Evolutionary conservation across 352 stramenopile species (phyloP).

Genomic region (Globisporangium polare): DNA sequence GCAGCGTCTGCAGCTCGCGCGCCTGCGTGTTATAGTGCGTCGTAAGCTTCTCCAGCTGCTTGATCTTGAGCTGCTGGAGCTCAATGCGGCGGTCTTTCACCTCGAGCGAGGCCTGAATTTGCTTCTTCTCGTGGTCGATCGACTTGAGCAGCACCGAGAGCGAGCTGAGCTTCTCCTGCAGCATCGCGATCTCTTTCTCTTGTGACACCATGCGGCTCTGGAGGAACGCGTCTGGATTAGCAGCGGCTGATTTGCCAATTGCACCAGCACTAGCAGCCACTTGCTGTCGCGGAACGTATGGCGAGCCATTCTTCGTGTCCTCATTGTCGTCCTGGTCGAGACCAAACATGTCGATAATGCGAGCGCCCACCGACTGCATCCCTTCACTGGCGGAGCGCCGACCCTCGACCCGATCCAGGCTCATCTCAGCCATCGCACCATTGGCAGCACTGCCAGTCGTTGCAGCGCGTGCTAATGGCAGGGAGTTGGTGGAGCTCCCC

Average conservation of each 20-base stretch:
- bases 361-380: constrained; percentile 1
- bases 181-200: constrained; percentile 63
- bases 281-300: neutral
- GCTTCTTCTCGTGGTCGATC: constrained; percentile 62
- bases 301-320: neutral
- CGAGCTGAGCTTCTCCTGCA: constrained; percentile 65
- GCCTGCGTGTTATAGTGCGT: constrained; percentile 40
- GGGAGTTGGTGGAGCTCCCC: neutral
- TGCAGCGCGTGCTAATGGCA: constrained; percentile 2
- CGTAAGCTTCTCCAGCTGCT: constrained; percentile 56
- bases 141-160: constrained; percentile 61
- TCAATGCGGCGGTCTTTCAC: constrained; percentile 79
- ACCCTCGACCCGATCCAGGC: neutral
- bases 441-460: neutral
- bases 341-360: constrained; percentile 20
- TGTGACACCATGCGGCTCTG: constrained; percentile 63
- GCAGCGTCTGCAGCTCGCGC: constrained; percentile 45
- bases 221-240: constrained; percentile 25
- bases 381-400: constrained; percentile 8
- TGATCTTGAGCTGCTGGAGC: constrained; percentile 54
- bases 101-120: constrained; percentile 48
- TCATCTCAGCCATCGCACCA: neutral
- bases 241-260: neutral
- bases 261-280: constrained; percentile 1
- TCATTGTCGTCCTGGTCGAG: constrained; percentile 10